These are phyloP conservation scores for Asparagopsis taxiformis DNA, from an alignment of 31 red algal genomes.

Conservation along the genomic window DNA sequence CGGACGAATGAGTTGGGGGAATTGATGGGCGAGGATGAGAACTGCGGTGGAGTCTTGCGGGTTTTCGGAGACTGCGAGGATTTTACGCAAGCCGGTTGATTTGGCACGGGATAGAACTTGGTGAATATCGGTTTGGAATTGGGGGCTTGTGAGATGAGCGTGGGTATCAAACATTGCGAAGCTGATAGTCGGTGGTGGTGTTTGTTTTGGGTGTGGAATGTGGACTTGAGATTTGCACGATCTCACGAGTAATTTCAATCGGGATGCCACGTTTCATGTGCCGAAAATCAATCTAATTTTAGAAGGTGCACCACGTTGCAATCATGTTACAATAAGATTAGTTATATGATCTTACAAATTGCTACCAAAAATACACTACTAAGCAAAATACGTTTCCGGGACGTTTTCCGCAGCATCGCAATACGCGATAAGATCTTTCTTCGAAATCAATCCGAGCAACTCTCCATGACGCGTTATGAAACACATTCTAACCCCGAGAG, in stretches of 20 bases:
- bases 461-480: conserved; percentile 53
- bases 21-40: conserved; percentile 4
- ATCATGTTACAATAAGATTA: too few relatives aligned
- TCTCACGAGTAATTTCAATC: too few relatives aligned
- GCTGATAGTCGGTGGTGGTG: not conserved
- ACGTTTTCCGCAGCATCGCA: conserved; percentile 52
- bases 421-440: conserved; percentile 79
- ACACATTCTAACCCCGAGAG: conserved; percentile 64
- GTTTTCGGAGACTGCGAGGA: conserved; percentile 43
- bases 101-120: conserved; percentile 37
- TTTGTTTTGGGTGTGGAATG: too few relatives aligned
- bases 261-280: too few relatives aligned
- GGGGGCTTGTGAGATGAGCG: conserved; percentile 40
- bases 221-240: too few relatives aligned
- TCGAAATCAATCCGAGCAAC: conserved; percentile 68
- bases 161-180: conserved; percentile 57
- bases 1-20: conserved; percentile 9
- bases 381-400: conserved; percentile 32
- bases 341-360: too few relatives aligned
- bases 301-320: too few relatives aligned
- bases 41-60: conserved; percentile 21
- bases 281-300: too few relatives aligned
- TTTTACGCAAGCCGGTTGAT: conserved; percentile 2
- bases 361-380: not conserved
- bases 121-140: conserved; percentile 25